These are phyloP conservation scores for Backusella mclennaniae DNA, from an alignment of 192 early-diverging fungal genomes.

Conservation along the genomic window DNA sequence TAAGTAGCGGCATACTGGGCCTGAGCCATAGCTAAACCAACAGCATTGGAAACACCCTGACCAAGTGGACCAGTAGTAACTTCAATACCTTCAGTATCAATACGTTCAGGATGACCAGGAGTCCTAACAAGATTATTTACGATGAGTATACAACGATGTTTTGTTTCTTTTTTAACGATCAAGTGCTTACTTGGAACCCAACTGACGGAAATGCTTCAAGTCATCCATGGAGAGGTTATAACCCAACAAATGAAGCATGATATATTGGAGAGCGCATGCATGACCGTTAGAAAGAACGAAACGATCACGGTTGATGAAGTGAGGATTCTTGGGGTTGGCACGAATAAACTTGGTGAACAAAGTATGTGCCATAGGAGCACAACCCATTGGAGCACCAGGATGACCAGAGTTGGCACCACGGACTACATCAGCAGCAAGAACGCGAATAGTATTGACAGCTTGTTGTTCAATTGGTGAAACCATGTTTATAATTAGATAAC, in stretches of 20 bases:
- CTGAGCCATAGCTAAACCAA: constrained; percentile 90
- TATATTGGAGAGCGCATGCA: constrained; percentile 92
- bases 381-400: constrained; percentile 97
- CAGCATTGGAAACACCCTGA: constrained; percentile 87
- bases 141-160: background rate
- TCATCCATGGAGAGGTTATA: constrained; percentile 89
- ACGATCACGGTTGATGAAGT: constrained; percentile 94
- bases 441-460: constrained; percentile 88
- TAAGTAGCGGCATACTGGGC: constrained; percentile 88
- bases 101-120: constrained; percentile 94
- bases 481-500: constrained; percentile 23
- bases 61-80: constrained; percentile 97
- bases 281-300: constrained; percentile 99
- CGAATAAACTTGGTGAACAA: constrained; percentile 85
- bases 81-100: constrained; percentile 88
- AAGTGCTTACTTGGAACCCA: constrained; percentile 69
- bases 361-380: constrained; percentile 90
- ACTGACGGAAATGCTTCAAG: constrained; percentile 86
- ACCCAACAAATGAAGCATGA: constrained; percentile 84
- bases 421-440: constrained; percentile 85
- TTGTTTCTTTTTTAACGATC: background rate
- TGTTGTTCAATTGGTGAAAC: constrained; percentile 47
- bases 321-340: constrained; percentile 83
- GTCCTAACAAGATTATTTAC: constrained; percentile 55
- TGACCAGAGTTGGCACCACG: constrained; percentile 92